Evolutionary conservation across 139 green algal genomes (phyloP), one percentile per base, ranked within the genome.

Genomic region (Chlorella sp.): DNA sequence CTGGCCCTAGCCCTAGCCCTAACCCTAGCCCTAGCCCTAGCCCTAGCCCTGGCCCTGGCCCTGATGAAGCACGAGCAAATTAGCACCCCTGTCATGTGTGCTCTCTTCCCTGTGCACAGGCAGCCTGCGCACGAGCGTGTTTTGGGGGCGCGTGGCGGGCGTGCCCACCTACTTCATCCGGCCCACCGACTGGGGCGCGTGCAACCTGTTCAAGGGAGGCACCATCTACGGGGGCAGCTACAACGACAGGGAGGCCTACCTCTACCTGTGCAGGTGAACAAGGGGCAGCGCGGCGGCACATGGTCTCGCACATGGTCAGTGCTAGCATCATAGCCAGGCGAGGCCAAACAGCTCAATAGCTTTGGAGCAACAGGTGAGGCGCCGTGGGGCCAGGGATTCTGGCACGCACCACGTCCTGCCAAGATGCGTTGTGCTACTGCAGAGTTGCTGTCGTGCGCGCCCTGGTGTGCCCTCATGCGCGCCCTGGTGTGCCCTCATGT

Each of bases 241-340:
- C 83, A 95, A 97, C 72, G 93, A 98, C 85, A 71, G 88, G 27
- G 94, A 98, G 76, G 91, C 92, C 23, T 98, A 98, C 88, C 84
- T 98, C 17, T 97, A 95, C 86, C 96, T 98, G 73, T 94, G 81
- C 80, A 86, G 92, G 88, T 89, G 24, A 32, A 3, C 62, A 4
- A 35, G 24, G 23, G 36, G 27, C 20, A 42, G 22, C n/a, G n/a
- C n/a, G n/a, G n/a, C 6, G 60, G 26, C 20, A 23, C n/a, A 66
- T 17, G 60, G 17, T 29, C 24, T n/a, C n/a, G n/a, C n/a, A n/a
- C n/a, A n/a, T 55, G 42, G 10, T 55, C 42, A 55, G 42, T 31
- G 30, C 51, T 31, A 32, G 3, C 49, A 26, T 14, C 49, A 51
- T 2, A 51, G 23, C 34, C 22, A 64, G 50, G 4, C 20, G 10